These are phyloP conservation scores for Schwanniomyces etchellsii DNA, from an alignment of 1,139 yeast genomes.

Conservation along the genomic window DNA sequence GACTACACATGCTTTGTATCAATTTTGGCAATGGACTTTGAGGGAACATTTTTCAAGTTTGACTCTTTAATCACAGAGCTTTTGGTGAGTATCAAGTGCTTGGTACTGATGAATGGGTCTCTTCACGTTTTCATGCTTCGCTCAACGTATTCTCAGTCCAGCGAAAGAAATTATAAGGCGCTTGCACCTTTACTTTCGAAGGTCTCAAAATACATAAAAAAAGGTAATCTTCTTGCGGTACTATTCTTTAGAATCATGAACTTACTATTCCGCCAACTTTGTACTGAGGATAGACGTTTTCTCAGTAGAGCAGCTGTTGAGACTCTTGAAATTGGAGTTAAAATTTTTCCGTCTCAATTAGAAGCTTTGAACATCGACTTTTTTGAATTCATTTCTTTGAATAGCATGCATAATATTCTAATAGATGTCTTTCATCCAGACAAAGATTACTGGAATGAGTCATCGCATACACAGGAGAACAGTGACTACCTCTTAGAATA, in stretches of 20 bases:
- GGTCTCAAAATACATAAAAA: slow-evolving; percentile 4
- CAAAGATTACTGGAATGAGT: not conserved
- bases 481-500: too few species aligned
- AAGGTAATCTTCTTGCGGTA: slow-evolving; percentile 19
- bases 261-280: slow-evolving; percentile 23
- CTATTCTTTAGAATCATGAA: slow-evolving; percentile 31
- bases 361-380: slow-evolving; percentile 29
- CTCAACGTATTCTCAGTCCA: not conserved
- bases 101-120: slow-evolving; percentile 23
- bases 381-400: slow-evolving; percentile 30
- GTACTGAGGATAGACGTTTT: slow-evolving; percentile 26
- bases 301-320: slow-evolving; percentile 24
- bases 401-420: slow-evolving; percentile 15
- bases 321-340: slow-evolving; percentile 24
- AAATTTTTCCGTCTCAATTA: slow-evolving; percentile 24
- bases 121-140: slow-evolving; percentile 7
- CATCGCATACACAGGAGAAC: not conserved
- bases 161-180: not conserved
- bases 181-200: not conserved
- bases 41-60: too few species aligned
- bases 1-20: slow-evolving; percentile 1
- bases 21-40: too few species aligned
- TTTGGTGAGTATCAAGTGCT: slow-evolving; percentile 15
- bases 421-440: not conserved
- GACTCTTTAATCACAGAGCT: slow-evolving; percentile 22